Conservation (phyloP, 2,329 filamentous ascomycete species). For the Monilinia polystroma region DNA sequence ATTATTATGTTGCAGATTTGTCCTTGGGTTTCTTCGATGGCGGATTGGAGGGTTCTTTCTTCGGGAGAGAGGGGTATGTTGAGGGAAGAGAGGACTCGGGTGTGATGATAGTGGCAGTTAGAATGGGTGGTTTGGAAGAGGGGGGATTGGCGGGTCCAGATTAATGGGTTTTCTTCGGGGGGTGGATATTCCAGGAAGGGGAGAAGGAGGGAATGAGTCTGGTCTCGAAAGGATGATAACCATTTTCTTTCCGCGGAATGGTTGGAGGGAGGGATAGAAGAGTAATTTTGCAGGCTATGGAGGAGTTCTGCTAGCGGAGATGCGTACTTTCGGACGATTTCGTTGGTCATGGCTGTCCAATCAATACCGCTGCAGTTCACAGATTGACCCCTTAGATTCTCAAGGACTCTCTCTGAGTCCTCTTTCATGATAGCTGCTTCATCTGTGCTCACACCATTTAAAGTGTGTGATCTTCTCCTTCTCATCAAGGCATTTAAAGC, state of each 20-base stretch:
- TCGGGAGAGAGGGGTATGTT: constrained; percentile 37
- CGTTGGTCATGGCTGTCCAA: constrained; percentile 45
- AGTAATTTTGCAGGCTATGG: constrained; percentile 32
- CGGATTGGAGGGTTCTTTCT: constrained; percentile 43
- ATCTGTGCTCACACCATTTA: constrained; percentile 38
- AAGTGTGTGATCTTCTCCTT: constrained; percentile 43
- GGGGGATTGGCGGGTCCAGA: constrained; percentile 41
- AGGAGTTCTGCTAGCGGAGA: constrained; percentile 41
- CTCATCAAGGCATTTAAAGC: constrained; percentile 42
- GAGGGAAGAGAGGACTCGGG: constrained; percentile 40
- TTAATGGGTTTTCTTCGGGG: constrained; percentile 21
- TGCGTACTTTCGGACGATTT: constrained; percentile 46
- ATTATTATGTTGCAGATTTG: constrained; percentile 46
- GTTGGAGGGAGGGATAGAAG: constrained; percentile 33
- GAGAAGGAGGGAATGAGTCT: constrained; percentile 47
- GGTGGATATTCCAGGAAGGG: constrained; percentile 48
- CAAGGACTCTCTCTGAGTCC: constrained; percentile 40
- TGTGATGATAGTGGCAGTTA: constrained; percentile 47
- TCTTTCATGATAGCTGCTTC: constrained; percentile 43
- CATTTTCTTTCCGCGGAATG: constrained; percentile 37
- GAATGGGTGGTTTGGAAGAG: constrained; percentile 44
- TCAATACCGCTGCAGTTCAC: constrained; percentile 45
- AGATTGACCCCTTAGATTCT: constrained; percentile 30
- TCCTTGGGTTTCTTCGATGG: constrained; percentile 45
- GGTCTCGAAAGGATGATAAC: constrained; percentile 41